These are phyloP conservation scores for Fusarium sp. DNA, from an alignment of 2,329 filamentous ascomycete genomes.

Conservation along the genomic window DNA sequence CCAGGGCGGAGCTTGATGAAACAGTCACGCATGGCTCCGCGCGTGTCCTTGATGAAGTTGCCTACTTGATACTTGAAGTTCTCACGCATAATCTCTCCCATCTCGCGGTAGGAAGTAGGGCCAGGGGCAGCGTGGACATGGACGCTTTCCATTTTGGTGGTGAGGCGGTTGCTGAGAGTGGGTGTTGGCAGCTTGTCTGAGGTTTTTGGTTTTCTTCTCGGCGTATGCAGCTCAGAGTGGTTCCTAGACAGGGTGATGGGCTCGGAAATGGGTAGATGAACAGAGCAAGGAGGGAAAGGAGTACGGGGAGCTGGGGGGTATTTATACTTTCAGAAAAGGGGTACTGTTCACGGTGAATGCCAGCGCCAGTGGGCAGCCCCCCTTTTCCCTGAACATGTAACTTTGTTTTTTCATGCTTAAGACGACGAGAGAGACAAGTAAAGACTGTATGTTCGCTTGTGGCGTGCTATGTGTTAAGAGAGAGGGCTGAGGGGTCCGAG, in stretches of 20 bases:
- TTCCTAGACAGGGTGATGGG: neutral
- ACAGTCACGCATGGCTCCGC: too few relatives aligned
- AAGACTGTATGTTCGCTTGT: neutral
- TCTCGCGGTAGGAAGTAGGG: too few relatives aligned
- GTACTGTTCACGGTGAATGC: neutral
- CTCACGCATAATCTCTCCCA: too few relatives aligned
- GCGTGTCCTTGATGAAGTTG: too few relatives aligned
- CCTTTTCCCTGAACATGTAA: neutral
- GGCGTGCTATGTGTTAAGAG: neutral
- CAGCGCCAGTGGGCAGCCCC: neutral
- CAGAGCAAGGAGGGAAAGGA: neutral
- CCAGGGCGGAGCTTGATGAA: too few relatives aligned
- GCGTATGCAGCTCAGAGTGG: neutral
- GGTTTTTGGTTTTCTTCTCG: too few relatives aligned
- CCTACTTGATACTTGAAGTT: too few relatives aligned
- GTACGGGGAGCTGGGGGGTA: neutral
- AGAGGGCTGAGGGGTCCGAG: neutral
- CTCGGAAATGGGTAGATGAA: neutral
- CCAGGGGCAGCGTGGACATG: neutral
- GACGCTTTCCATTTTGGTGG: neutral
- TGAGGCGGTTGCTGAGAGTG: neutral
- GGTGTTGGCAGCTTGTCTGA: neutral
- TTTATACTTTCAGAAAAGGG: neutral
- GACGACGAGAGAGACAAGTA: neutral
- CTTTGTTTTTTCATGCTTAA: neutral